phyloP scores from a whole-genome alignment of 1,284 basidiomycete genomes.

The Abortiporus biennis region DNA sequence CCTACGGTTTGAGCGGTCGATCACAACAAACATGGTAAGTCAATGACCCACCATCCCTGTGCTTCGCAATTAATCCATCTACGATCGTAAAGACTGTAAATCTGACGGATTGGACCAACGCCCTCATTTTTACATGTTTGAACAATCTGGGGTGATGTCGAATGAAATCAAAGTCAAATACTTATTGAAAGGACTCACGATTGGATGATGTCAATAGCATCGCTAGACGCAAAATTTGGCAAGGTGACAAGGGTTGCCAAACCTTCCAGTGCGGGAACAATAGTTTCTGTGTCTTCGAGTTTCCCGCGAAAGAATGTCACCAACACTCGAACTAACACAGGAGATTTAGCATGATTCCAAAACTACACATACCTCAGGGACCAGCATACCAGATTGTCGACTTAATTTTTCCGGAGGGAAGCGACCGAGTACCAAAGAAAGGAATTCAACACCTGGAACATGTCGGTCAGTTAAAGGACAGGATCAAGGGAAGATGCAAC shows the following conservation, averaged over 20 bases:
- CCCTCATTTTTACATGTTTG: constrained; percentile 74
- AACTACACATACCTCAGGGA: constrained; percentile 4
- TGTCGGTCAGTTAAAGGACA: constrained; percentile 6
- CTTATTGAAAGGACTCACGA: constrained; percentile 38
- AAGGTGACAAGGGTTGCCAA: constrained; percentile 64
- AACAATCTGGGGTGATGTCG: constrained; percentile 54
- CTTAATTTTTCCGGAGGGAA: constrained; percentile 67
- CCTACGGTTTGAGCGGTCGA: neutral
- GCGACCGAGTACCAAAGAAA: constrained; percentile 58
- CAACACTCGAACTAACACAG: constrained; percentile 67
- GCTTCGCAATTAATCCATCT: constrained; percentile 71
- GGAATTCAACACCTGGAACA: constrained; percentile 63
- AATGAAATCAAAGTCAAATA: constrained; percentile 1
- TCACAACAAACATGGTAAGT: neutral
- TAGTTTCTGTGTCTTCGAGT: constrained; percentile 78
- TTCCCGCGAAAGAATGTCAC: constrained; percentile 83
- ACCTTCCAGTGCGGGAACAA: constrained; percentile 73
- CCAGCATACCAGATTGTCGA: constrained; percentile 69
- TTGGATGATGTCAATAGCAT: constrained; percentile 62
- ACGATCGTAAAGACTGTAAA: constrained; percentile 81
- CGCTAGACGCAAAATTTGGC: constrained; percentile 64
- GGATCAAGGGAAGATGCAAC: constrained; percentile 2
- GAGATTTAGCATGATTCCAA: constrained; percentile 9
- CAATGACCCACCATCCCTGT: constrained; percentile 55
- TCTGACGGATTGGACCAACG: constrained; percentile 78